phyloP scores from a whole-genome alignment of 805 yeast genomes.

The Ogataea paradorogensis region DNA sequence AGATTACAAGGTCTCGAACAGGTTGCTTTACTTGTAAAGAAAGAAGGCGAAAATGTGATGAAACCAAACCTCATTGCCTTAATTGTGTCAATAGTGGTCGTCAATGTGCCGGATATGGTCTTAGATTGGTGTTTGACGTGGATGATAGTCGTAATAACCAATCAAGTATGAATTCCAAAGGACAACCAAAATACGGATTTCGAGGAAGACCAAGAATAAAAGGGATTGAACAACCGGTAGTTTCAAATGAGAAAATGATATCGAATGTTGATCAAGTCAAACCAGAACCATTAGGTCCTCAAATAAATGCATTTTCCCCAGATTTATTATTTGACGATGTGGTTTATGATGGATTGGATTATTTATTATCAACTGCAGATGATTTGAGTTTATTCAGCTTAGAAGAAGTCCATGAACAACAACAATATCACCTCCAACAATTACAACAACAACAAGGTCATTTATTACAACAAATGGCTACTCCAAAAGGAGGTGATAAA shows the following conservation, averaged over 20 bases:
- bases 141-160: constrained; percentile 41
- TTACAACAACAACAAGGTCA: constrained; percentile 21
- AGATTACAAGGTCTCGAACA: constrained; percentile 49
- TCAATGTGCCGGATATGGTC: constrained; percentile 49
- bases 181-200: constrained; percentile 40
- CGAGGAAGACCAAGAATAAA: constrained; percentile 41
- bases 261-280: background rate
- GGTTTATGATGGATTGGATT: constrained; percentile 32
- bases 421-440: constrained; percentile 17
- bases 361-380: constrained; percentile 26
- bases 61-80: constrained; percentile 47
- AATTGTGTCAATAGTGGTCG: constrained; percentile 46
- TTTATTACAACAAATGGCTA: constrained; percentile 13
- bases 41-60: constrained; percentile 56
- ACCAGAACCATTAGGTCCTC: background rate
- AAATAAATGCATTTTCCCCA: background rate
- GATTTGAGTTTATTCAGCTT: constrained; percentile 15
- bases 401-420: constrained; percentile 18
- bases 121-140: constrained; percentile 48
- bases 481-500: constrained; percentile 13
- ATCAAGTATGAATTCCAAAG: constrained; percentile 25
- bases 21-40: constrained; percentile 60
- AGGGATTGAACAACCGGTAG: constrained; percentile 23
- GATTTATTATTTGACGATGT: constrained; percentile 26
- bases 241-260: background rate